Evolutionary conservation across 2,329 filamentous ascomycete genomes (phyloP), one percentile per base, ranked within the genome.

Genomic region (Colletotrichum musicola): DNA sequence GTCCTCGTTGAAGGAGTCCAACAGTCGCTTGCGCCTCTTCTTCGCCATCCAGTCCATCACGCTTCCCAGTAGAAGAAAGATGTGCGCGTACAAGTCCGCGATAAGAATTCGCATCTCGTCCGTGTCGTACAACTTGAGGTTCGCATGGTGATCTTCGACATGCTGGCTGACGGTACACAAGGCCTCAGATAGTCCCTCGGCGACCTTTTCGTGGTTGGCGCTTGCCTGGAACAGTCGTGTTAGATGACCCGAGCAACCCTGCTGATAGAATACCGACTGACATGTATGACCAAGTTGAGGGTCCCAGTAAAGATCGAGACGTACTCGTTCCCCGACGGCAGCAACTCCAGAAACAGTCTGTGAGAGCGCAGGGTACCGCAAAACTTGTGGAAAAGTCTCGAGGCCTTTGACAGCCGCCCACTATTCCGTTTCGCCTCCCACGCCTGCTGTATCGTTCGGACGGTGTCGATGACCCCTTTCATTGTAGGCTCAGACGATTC

Each of bases 261-360:
- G 30, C 30, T 12, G n/a, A 1, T 35, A 27, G 14, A 22, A 6
- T 13, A 14, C 18, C 22, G n/a, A 14, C 35, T 62, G 22, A 51
- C 62, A 59, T 75, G 69, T n/a, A 77, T 74, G 10, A 78, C 64
- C 4, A 71, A 71, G n/a, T 72, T 75, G 4, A 77, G 49, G 0
- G 69, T 70, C 0, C 76, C 76, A 2, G 74, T 72, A n/a, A 77
- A 77, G 0, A 78, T 62, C 0, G 75, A 76, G 3, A 76, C 72
- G 20, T 78, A 78, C 55, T 78, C 73, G 20, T 73, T 77, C 1
- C 74, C 73, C 4, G 74, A 71, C 0, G 76, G 75, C 0, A 78
- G 71, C 9, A 77, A 56, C n/a, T 75, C 54, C 6, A 78, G 25
- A 0, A 77, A 65, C 1, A 69, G 27, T 5, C 69, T 71, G 27